phyloP scores from a whole-genome alignment of 2,329 filamentous ascomycete species.

The Hypoxylon sp. region DNA sequence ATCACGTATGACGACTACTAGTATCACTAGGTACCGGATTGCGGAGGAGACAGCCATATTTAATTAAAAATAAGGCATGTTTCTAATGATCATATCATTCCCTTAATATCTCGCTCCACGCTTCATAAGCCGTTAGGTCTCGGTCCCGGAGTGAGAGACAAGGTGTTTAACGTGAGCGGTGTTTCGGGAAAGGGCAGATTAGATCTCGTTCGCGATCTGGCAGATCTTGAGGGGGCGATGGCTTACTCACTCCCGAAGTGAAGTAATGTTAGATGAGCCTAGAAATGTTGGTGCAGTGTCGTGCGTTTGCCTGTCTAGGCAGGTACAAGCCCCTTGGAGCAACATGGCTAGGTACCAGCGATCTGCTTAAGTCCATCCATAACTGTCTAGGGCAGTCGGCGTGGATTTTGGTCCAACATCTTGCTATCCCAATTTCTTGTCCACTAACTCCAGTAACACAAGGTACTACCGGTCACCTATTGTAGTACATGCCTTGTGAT shows the following conservation, averaged over 20 bases:
- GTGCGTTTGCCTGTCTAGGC: neutral
- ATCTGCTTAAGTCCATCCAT: constrained; percentile 2
- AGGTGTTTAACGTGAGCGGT: constrained; percentile 27
- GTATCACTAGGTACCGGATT: constrained; percentile 13
- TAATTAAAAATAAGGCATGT: constrained; percentile 12
- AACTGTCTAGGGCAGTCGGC: neutral
- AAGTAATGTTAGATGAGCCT: neutral
- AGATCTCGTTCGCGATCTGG: constrained; percentile 37
- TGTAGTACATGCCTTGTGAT: constrained; percentile 15
- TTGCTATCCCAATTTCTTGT: neutral
- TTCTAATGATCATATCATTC: constrained; percentile 2
- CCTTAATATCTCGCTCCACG: constrained; percentile 21
- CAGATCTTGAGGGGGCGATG: constrained; percentile 25
- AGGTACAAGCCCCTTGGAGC: neutral
- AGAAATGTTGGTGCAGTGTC: neutral
- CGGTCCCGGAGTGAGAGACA: constrained; percentile 41
- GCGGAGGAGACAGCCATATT: constrained; percentile 1
- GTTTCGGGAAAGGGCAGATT: constrained; percentile 26
- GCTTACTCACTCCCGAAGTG: neutral
- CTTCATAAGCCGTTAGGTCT: constrained; percentile 38
- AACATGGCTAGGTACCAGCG: neutral
- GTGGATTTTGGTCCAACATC: neutral
- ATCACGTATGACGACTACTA: constrained; percentile 33
- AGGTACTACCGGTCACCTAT: constrained; percentile 11
- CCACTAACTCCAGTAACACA: constrained; percentile 14